Evolutionary conservation across 2,329 filamentous ascomycete species (phyloP).

Genomic region (Arthrinium puccinioides): DNA sequence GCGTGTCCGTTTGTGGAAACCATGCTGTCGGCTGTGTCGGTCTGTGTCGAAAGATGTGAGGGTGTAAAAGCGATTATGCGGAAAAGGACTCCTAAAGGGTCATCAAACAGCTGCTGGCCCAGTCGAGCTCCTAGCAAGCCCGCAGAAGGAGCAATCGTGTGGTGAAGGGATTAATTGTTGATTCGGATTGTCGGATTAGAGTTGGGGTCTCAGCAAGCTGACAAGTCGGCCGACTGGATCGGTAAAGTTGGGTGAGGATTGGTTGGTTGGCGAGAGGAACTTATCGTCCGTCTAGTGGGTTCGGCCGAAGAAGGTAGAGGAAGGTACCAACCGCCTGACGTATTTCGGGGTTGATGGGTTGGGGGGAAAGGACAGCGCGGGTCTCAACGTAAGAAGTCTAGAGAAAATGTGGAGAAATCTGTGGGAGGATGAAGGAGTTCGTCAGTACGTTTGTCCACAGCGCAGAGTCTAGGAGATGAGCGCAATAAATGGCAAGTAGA

Average conservation of each 20-base stretch:
- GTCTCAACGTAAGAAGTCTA: no score
- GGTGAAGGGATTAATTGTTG: not conserved
- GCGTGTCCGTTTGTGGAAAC: no score
- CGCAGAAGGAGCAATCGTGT: slow-evolving; percentile 5
- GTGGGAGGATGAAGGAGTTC: no score
- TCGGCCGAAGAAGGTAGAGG: not conserved
- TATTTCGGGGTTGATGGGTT: no score
- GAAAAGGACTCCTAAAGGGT: slow-evolving; percentile 5
- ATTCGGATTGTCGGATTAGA: no score
- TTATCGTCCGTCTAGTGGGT: not conserved
- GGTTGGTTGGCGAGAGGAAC: not conserved
- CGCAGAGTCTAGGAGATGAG: no score
- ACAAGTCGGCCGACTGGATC: not conserved
- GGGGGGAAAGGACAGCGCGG: no score
- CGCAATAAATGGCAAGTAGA: no score
- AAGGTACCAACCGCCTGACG: no score
- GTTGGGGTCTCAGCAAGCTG: not conserved
- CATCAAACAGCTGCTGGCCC: slow-evolving; percentile 7
- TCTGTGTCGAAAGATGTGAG: not conserved
- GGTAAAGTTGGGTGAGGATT: slow-evolving; percentile 2
- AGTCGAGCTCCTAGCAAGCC: slow-evolving; percentile 8
- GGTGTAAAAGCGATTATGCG: slow-evolving; percentile 7
- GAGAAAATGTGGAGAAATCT: no score
- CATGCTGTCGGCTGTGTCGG: slow-evolving; percentile 29
- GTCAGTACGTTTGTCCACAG: no score